Evolutionary conservation across 768 basidiomycete species (phyloP), one percentile per base, ranked within the genome.

Genomic region (Russula griseocarnosa): DNA sequence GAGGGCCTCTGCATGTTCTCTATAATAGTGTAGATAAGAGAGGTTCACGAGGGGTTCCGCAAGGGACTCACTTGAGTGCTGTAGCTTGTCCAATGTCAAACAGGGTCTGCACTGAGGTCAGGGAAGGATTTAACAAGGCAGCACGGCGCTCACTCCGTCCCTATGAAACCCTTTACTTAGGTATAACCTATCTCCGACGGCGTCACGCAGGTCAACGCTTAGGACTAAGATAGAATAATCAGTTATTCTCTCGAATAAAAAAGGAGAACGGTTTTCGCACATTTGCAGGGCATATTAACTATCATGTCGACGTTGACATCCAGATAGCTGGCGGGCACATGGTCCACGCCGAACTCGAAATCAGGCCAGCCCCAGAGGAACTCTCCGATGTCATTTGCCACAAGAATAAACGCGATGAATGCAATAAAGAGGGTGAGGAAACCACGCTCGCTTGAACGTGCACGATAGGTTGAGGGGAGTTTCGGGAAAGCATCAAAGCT

Each of bases 331-430:
- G 75, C 74, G 40, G 79, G 76, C 60, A 83, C 81, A 36, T 75
- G 75, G 72, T 98, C 95, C 57, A 99, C 87, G 67, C 85, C 87
- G 75, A 98, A 99, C 71, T 88, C 86, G 69, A 87, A 87, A 71
- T 92, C 89, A 8, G 92, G 88, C 84, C 94, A 95, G 50, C 96
- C 96, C 83, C 91, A 98, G 38, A 98, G 76, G 71, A 84, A 98
- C 72, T 98, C 95, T 55, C 86, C 86, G 49, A 95, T 75, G 71
- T 98, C 95, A 69, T 96, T 95, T 65, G 93, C 80, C 61, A 94
- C 82, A 22, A 96, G 82, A 28, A 94, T 69, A 58, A 91, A 75
- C 13, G 89, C 85, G 51, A 92, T 67, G 50, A 86, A 65, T 20
- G 77, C 72, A 61, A 92, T 82, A 65, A 88, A 81, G 69, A 92